Evolutionary conservation across 2,329 filamentous ascomycete species (phyloP).

Genomic region (Fusarium bactridioides): DNA sequence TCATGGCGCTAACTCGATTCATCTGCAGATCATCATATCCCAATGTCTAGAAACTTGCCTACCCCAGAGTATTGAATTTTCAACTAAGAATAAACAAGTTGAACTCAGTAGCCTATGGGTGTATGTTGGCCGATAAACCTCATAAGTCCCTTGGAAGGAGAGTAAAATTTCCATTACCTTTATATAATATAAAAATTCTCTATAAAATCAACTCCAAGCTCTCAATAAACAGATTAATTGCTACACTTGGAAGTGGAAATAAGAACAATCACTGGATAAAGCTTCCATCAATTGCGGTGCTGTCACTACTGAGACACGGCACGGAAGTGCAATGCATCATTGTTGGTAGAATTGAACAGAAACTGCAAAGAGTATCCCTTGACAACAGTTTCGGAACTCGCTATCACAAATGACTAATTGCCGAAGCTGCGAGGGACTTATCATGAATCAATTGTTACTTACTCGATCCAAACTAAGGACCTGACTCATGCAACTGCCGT

Average conservation of each 20-base stretch:
- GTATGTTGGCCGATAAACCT: no score
- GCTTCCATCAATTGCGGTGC: no score
- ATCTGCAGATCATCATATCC: neutral
- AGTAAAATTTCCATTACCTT: accelerated
- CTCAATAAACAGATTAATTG: accelerated
- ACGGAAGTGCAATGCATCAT: no score
- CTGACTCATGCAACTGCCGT: neutral
- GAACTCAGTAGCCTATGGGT: neutral
- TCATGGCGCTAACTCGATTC: neutral
- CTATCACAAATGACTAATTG: neutral
- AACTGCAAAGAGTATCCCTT: neutral
- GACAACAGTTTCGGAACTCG: neutral
- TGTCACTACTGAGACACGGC: neutral
- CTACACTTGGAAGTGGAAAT: accelerated
- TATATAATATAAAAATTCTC: neutral
- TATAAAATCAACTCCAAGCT: accelerated
- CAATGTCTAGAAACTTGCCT: neutral
- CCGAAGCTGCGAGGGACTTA: neutral
- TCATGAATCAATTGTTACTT: neutral
- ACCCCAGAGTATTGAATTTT: neutral
- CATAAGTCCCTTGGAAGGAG: accelerated
- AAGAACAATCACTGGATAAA: accelerated
- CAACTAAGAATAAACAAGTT: neutral
- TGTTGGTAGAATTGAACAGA: accelerated
- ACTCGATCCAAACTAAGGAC: neutral